Percentiles rank a stretch among this genome's conserved stretches.
phyloP scores from a whole-genome alignment of 2,329 filamentous ascomycete genomes.

The Chrysoporthe cubensis region DNA sequence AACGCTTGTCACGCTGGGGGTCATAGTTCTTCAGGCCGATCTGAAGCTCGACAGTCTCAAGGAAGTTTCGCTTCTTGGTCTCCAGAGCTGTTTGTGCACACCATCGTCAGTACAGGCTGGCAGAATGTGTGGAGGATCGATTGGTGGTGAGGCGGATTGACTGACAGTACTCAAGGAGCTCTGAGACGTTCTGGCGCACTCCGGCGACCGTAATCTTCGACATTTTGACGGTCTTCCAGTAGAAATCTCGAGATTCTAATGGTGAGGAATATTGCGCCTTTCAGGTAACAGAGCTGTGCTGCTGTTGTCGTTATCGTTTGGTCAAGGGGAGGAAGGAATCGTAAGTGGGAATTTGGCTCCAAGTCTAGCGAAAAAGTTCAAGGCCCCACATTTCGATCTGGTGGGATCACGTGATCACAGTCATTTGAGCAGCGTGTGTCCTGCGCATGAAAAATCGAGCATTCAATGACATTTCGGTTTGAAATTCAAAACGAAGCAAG shows the following conservation, averaged over 20 bases:
- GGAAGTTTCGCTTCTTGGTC: constrained; percentile 98
- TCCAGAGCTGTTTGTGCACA: constrained; percentile 46
- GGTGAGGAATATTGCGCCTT: constrained; percentile 62
- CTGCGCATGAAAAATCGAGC: neutral
- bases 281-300: constrained; percentile 8
- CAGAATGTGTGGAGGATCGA: neutral
- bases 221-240: constrained; percentile 89
- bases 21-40: constrained; percentile 75
- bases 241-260: constrained; percentile 69
- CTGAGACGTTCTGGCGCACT: constrained; percentile 92
- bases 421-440: neutral
- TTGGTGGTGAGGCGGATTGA: constrained; percentile 31
- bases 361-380: constrained; percentile 8
- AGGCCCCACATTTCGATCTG: constrained; percentile 3
- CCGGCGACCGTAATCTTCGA: constrained; percentile 72
- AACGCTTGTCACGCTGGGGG: constrained; percentile 99
- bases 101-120: constrained; percentile 4
- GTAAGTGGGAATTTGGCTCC: neutral
- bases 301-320: constrained; percentile 32
- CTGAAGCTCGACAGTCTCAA: constrained; percentile 72
- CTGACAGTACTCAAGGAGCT: constrained; percentile 86
- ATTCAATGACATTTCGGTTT: neutral
- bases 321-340: constrained; percentile 26
- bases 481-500: neutral
- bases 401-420: constrained; percentile 6